Evolutionary conservation across 2,329 filamentous ascomycete genomes (phyloP).

Genomic region (Helotiales sp.): DNA sequence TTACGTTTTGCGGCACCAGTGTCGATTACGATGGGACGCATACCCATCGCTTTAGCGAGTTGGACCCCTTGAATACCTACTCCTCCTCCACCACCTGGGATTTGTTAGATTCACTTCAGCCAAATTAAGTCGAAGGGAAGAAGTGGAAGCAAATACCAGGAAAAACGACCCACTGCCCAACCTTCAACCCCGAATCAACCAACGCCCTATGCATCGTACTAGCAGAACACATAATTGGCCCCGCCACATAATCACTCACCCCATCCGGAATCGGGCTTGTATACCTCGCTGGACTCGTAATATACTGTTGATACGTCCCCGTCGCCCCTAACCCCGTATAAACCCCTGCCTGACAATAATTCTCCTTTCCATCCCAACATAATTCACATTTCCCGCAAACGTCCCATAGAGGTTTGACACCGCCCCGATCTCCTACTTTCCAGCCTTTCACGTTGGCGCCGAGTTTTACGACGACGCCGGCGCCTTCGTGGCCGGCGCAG

Average conservation of each 20-base stretch:
- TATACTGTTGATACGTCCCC: slow-evolving; percentile 60
- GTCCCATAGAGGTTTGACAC: slow-evolving; percentile 51
- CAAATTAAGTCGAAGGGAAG: neutral
- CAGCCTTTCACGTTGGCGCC: slow-evolving; percentile 52
- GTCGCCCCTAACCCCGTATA: slow-evolving; percentile 45
- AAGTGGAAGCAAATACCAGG: neutral
- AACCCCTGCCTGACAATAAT: slow-evolving; percentile 49
- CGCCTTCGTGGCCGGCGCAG: slow-evolving; percentile 56
- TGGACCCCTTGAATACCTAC: slow-evolving; percentile 32
- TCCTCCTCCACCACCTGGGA: slow-evolving; percentile 29
- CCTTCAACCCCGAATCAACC: slow-evolving; percentile 42
- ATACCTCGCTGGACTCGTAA: slow-evolving; percentile 49
- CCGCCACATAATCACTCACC: slow-evolving; percentile 54
- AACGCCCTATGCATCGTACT: slow-evolving; percentile 59
- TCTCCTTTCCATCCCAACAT: slow-evolving; percentile 53
- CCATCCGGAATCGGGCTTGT: slow-evolving; percentile 53
- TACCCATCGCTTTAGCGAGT: slow-evolving; percentile 29
- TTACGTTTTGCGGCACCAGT: slow-evolving; percentile 23
- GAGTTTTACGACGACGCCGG: slow-evolving; percentile 57
- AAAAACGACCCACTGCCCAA: slow-evolving; percentile 24
- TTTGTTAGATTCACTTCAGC: neutral
- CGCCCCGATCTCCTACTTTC: slow-evolving; percentile 53
- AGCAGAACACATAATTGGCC: slow-evolving; percentile 60
- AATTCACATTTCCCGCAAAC: slow-evolving; percentile 50
- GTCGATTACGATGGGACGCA: slow-evolving; percentile 28